phyloP scores from a whole-genome alignment of 2,329 filamentous ascomycete species.

The Colletotrichum chlorophyti region DNA sequence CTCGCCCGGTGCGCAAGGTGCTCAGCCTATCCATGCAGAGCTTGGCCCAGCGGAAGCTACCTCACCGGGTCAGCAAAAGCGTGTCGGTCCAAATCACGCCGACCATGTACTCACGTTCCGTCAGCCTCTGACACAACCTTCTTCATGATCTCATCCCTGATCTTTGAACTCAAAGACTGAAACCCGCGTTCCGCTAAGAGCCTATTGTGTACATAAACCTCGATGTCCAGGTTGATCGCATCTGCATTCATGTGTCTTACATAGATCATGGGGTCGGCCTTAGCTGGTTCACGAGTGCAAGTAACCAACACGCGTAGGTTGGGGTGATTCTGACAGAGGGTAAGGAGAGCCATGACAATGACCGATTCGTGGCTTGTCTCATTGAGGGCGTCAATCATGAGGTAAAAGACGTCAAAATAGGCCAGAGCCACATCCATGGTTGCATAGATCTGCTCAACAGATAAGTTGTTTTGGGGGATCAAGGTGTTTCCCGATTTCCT shows the following conservation, averaged over 20 bases:
- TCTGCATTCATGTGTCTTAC: constrained; percentile 28
- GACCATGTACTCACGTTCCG: constrained; percentile 32
- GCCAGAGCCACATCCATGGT: constrained; percentile 25
- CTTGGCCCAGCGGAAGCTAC: constrained; percentile 38
- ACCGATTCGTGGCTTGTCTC: constrained; percentile 29
- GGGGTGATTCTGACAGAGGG: constrained; percentile 28
- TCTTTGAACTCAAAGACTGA: constrained; percentile 27
- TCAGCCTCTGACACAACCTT: constrained; percentile 31
- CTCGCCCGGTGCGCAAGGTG: constrained; percentile 31
- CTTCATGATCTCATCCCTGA: constrained; percentile 32
- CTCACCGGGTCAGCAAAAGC: too few species aligned
- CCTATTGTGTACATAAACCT: constrained; percentile 32
- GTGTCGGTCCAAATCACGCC: not conserved
- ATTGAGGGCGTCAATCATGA: constrained; percentile 34
- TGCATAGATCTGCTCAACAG: constrained; percentile 20
- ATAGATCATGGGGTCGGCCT: constrained; percentile 6
- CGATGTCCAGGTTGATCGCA: constrained; percentile 33
- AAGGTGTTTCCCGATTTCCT: constrained; percentile 14
- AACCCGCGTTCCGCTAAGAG: constrained; percentile 30
- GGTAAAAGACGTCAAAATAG: constrained; percentile 28
- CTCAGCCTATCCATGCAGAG: constrained; percentile 36
- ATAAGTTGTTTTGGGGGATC: constrained; percentile 32
- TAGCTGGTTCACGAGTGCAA: constrained; percentile 29
- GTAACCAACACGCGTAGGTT: constrained; percentile 32
- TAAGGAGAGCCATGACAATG: constrained; percentile 26